phyloP scores from a whole-genome alignment of 1,139 yeast species.

The Tardiomyces digboiensis region DNA sequence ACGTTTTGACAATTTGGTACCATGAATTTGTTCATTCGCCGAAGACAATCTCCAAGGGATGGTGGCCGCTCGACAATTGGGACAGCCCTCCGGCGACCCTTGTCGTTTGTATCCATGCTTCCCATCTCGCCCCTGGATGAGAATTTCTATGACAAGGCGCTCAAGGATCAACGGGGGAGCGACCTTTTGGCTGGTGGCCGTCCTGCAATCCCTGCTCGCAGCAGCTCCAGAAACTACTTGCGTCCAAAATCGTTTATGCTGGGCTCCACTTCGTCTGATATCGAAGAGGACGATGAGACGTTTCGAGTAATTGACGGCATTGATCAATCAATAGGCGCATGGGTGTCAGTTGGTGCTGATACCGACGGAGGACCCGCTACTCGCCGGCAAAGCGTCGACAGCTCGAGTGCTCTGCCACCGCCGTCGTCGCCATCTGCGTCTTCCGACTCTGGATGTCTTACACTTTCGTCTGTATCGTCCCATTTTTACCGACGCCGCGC shows the following conservation, averaged over 20 bases:
- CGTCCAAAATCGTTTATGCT: neutral
- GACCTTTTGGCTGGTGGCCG: neutral
- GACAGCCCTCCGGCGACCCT: neutral
- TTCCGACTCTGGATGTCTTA: neutral
- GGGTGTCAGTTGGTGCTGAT: neutral
- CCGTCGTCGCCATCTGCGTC: neutral
- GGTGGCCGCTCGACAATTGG: neutral
- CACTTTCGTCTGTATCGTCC: neutral
- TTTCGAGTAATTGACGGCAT: neutral
- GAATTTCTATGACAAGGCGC: neutral
- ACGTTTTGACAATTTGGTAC: no score
- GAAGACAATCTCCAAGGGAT: neutral
- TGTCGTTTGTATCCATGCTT: neutral
- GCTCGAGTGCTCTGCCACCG: neutral
- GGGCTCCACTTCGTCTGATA: neutral
- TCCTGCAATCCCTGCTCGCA: neutral
- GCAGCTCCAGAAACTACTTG: neutral
- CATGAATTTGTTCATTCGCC: neutral
- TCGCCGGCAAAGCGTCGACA: neutral
- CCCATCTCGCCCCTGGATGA: neutral
- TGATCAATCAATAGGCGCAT: neutral
- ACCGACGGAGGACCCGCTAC: neutral
- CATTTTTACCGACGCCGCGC: neutral
- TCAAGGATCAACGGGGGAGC: neutral
- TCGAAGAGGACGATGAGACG: neutral